Evolutionary conservation across 306 rosid genomes (phyloP), one percentile per base, ranked within the genome.

Genomic region (Sphenostylis stenocarpa): DNA sequence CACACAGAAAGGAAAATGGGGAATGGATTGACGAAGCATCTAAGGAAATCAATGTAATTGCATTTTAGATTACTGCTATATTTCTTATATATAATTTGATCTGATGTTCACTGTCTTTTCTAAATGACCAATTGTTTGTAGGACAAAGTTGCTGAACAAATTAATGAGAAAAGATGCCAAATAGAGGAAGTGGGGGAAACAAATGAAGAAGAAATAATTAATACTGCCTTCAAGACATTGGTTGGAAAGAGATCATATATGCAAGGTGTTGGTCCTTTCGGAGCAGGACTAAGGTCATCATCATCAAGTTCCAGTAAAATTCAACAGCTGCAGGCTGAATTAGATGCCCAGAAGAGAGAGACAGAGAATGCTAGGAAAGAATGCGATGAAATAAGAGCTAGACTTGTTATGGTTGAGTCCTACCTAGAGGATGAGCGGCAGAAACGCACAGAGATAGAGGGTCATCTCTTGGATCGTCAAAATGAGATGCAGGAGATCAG

Each of bases 21-120:
- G 85, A 80, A 73, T 84, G 87, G 85, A 74, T 84, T 48, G 80
- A 80, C 7, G 70, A 80, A 68, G 65, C 80, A 72, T 80, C 87
- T 14, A 84, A 77, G 71, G 83, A 80, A 72, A 20, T 84, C 70
- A 70, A 84, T 72, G 85, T 84, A 84, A 7, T 48, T 43, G 33
- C 23, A 33, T 63, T 52, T 65, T 64, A 19, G 19, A 26, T 56
- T 10, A 61, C 48, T 28, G 24, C 44, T 65, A 36, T 62, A 52
- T 10, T 43, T 60, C 21, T 43, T 60, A 31, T 66, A 55, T 38
- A 19, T 72, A 24, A 19, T 44, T 80, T 51, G 57, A 53, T 20
- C 8, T 52, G 58, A 52, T 79, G 34, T 14, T 56, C 44, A 39
- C 45, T 36, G 41, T 36, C 45, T 39, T 39, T 14, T 10, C 45